Conservation (phyloP, 2,329 filamentous ascomycete genomes). For the Diaporthe sp. region DNA sequence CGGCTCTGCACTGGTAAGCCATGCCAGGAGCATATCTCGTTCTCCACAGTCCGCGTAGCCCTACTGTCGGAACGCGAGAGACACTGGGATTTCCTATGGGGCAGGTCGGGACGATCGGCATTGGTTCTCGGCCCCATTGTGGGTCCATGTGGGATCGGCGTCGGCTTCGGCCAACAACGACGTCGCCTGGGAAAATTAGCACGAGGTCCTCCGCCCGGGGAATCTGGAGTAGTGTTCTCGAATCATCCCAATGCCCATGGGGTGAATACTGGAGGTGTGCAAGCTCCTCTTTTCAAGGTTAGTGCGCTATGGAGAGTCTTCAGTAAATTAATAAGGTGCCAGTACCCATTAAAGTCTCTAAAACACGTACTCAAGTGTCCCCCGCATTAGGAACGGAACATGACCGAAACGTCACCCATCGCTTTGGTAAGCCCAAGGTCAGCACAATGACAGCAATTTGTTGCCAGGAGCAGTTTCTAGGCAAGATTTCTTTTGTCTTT, state of each 20-base stretch:
- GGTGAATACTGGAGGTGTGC: background rate
- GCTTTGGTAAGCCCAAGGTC: background rate
- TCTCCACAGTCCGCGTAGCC: slow-evolving; percentile 20
- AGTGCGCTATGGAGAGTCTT: background rate
- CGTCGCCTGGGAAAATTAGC: background rate
- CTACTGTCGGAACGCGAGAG: background rate
- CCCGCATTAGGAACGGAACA: background rate
- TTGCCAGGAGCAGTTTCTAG: too few relatives aligned
- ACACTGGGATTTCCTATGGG: background rate
- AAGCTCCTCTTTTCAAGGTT: slow-evolving; percentile 19
- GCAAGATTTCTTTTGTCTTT: too few relatives aligned
- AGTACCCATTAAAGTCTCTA: background rate
- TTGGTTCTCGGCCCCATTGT: slow-evolving; percentile 33
- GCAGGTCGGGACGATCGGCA: slow-evolving; percentile 35
- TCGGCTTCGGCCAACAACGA: slow-evolving; percentile 26
- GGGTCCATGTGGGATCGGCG: slow-evolving; percentile 24
- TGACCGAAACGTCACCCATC: background rate
- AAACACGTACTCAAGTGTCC: background rate
- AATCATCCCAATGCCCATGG: background rate
- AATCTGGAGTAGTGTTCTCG: slow-evolving; percentile 19
- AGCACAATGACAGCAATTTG: background rate
- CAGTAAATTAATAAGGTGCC: too few relatives aligned
- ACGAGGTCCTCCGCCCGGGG: background rate
- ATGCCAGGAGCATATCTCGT: background rate
- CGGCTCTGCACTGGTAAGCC: background rate